Conservation (phyloP, 345 rosid species). For the Aquilaria yunnanensis region DNA sequence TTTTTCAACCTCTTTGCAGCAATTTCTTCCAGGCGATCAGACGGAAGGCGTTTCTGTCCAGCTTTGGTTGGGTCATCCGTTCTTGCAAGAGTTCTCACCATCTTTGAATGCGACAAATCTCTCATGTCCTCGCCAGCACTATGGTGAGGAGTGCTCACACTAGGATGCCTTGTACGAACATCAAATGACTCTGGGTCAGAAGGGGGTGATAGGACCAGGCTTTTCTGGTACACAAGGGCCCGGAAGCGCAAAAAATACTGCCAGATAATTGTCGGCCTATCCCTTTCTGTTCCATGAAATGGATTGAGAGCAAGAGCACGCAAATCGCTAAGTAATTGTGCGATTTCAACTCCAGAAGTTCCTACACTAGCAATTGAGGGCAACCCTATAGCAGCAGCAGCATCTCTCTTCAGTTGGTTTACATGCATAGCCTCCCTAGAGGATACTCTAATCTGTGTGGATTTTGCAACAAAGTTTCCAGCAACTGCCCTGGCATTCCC, state of each 20-base stretch:
- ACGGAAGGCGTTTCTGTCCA: slow-evolving; percentile 70
- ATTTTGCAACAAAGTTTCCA: slow-evolving; percentile 25
- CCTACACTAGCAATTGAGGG: slow-evolving; percentile 18
- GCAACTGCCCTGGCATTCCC: slow-evolving; percentile 34
- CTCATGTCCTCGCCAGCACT: slow-evolving; percentile 31
- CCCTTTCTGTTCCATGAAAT: slow-evolving; percentile 48
- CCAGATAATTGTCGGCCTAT: slow-evolving; percentile 36
- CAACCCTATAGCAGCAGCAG: slow-evolving; percentile 17
- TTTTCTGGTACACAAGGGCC: slow-evolving; percentile 68
- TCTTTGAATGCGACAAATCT: slow-evolving; percentile 36
- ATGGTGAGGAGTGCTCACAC: slow-evolving; percentile 17
- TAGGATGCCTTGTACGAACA: slow-evolving; percentile 26
- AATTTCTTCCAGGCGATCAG: slow-evolving; percentile 80
- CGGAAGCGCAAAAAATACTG: slow-evolving; percentile 70
- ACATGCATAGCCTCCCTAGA: slow-evolving; percentile 22
- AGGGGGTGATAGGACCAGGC: slow-evolving; percentile 53
- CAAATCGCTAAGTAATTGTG: slow-evolving; percentile 57
- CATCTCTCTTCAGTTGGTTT: slow-evolving; percentile 37
- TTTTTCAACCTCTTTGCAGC: slow-evolving; percentile 74
- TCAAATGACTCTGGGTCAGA: slow-evolving; percentile 38
- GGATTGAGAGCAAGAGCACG: slow-evolving; percentile 77
- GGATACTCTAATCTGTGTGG: slow-evolving; percentile 26
- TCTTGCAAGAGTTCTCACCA: slow-evolving; percentile 34
- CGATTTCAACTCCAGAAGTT: slow-evolving; percentile 35
- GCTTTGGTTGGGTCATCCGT: slow-evolving; percentile 58